A percentile compares a stretch with the other conserved stretches of the same genome.
phyloP scores from a whole-genome alignment of 2,329 filamentous ascomycete genomes.

The Sarocladium oryzae region DNA sequence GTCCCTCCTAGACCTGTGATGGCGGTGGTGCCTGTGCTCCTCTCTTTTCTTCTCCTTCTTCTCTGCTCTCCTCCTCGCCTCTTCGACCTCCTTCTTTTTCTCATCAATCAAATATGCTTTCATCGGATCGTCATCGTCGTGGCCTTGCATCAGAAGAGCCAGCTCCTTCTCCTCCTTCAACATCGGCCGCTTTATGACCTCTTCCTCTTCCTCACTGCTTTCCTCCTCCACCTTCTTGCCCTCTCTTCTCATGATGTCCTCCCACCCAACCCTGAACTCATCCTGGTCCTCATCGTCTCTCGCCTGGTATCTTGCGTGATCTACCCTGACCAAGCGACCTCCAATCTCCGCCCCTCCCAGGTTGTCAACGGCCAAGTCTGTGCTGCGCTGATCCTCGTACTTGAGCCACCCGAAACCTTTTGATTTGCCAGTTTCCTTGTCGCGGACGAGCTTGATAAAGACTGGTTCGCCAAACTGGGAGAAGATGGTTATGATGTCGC shows the following conservation, averaged over 20 bases:
- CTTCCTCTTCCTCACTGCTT: conserved; percentile 34
- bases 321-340: conserved; percentile 76
- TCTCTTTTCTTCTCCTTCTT: conserved; percentile 42
- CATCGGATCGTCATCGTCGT: conserved; percentile 97
- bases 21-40: conserved; percentile 39
- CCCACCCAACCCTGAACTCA: conserved; percentile 52
- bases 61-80: conserved; percentile 50
- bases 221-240: conserved; percentile 38
- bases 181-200: conserved; percentile 48
- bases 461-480: conserved; percentile 95
- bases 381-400: conserved; percentile 96
- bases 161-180: conserved; percentile 80
- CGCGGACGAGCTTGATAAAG: conserved; percentile 84
- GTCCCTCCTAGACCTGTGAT: conserved; percentile 33
- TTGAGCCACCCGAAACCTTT: conserved; percentile 95
- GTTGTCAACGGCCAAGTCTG: conserved; percentile 94
- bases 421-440: conserved; percentile 94
- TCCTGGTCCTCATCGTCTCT: conserved; percentile 69
- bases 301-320: conserved; percentile 87
- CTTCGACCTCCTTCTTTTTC: conserved; percentile 82
- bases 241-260: conserved; percentile 50
- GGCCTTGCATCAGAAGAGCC: conserved; percentile 64
- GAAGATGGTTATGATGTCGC: conserved; percentile 93
- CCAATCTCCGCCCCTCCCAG: conserved; percentile 78
- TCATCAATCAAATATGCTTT: conserved; percentile 83